These are phyloP conservation scores for Alternaria conjuncta DNA, from an alignment of 2,329 filamentous ascomycete genomes.

Conservation along the genomic window DNA sequence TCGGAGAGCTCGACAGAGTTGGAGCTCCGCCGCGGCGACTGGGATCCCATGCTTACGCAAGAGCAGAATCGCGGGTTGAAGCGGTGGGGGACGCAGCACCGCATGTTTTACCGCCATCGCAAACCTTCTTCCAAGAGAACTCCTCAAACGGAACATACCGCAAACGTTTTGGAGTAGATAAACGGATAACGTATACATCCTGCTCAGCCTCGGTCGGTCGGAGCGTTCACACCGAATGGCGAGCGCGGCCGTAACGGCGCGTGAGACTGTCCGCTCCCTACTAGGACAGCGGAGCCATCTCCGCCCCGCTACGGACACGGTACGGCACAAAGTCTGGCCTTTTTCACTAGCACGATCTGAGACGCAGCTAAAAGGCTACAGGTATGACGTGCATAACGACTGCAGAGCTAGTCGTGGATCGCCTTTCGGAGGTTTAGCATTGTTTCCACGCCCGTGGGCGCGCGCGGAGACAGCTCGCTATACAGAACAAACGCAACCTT, in stretches of 20 bases:
- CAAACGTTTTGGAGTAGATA: neutral
- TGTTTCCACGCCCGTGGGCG: neutral
- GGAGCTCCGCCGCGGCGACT: neutral
- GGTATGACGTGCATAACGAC: constrained; percentile 20
- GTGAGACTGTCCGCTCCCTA: neutral
- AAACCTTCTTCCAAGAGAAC: neutral
- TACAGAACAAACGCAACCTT: neutral
- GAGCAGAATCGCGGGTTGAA: neutral
- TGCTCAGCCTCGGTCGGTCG: neutral
- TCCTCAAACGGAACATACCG: neutral
- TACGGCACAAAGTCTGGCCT: neutral
- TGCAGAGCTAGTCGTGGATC: constrained; percentile 11
- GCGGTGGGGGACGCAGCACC: neutral
- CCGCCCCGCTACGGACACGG: constrained; percentile 1
- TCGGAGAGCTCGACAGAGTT: neutral
- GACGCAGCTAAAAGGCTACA: constrained; percentile 11
- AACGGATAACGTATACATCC: neutral
- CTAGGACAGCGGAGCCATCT: constrained; percentile 2
- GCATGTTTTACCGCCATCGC: neutral
- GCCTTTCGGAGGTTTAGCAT: constrained; percentile 10
- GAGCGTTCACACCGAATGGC: constrained; percentile 1
- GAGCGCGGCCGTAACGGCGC: neutral
- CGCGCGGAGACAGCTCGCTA: constrained; percentile 2
- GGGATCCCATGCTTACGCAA: neutral
- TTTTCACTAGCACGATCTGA: constrained; percentile 5